Percentiles rank a stretch among this genome's conserved stretches.
phyloP scores from a whole-genome alignment of 202 grass and related monocot species.

The Zizania palustris region DNA sequence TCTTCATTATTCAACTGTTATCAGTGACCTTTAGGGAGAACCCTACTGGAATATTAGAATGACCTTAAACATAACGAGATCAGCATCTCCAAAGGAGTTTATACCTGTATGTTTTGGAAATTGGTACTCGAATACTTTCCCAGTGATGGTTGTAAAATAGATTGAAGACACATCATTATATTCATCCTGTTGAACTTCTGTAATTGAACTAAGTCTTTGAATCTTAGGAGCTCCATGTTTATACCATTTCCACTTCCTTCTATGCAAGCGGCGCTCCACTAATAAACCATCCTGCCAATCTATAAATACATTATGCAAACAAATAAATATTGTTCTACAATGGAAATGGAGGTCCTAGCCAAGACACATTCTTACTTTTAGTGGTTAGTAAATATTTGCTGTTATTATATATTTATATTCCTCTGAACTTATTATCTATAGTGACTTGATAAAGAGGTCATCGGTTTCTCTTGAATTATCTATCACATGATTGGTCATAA shows the following conservation, averaged over 20 bases:
- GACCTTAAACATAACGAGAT: constrained; percentile 11
- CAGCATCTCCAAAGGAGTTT: constrained; percentile 1
- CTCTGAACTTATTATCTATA: background rate
- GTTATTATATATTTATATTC: constrained; percentile 10
- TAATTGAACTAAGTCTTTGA: constrained; percentile 70
- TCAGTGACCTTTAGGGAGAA: background rate
- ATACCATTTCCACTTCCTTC: constrained; percentile 96
- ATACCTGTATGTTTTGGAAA: constrained; percentile 69
- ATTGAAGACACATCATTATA: constrained; percentile 55
- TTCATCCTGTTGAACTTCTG: constrained; percentile 70
- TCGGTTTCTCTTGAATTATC: constrained; percentile 14
- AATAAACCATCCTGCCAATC: constrained; percentile 97
- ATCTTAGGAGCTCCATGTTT: constrained; percentile 73
- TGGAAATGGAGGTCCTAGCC: background rate
- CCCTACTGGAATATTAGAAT: constrained; percentile 1
- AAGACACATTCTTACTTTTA: background rate
- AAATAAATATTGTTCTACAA: constrained; percentile 29
- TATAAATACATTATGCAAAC: constrained; percentile 70
- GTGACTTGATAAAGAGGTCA: constrained; percentile 13
- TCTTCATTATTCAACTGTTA: constrained; percentile 12
- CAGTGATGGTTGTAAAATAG: constrained; percentile 69
- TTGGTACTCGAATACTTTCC: constrained; percentile 81
- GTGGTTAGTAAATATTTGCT: background rate
- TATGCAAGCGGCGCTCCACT: constrained; percentile 90
- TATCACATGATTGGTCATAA: constrained; percentile 25